Evolutionary conservation across 2,329 filamentous ascomycete genomes (phyloP), one percentile per base, ranked within the genome.

Genomic region (Fusarium metavorans): DNA sequence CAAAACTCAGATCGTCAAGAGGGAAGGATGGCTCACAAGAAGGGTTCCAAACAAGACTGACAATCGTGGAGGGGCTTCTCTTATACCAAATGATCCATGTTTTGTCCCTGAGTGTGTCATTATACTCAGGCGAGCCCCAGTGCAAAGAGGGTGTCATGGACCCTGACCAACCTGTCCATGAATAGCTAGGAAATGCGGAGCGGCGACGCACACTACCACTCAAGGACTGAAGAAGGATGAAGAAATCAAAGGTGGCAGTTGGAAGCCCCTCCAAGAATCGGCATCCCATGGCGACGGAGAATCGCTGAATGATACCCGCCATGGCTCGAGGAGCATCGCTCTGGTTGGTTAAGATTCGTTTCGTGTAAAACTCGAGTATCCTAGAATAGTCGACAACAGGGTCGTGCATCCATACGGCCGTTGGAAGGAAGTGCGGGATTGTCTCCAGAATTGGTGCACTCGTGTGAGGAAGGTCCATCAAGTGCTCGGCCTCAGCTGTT

Each of bases 1-100:
- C 14, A 13, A 23, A 32, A 5, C 5, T 3, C 23, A 32, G 39
- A 18, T 70, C 11, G 16, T 25, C 0, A 2, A 30, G 10, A 7
- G 56, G 64, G 6, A 61, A 54, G 1, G 18, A 45, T 7, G 68
- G 41, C 8, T 48, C 65, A 0, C n/a, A 58, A 23, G 37, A 34
- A 13, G 57, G 56, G 11, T 72, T 70, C 60, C 67, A 70, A 2
- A 74, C 60, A 4, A 43, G 45, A 41, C 48, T 70, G 0, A 30
- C 39, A 4, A 61, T 37, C 2, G 62, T 65, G 1, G 58, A 67
- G 0, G 65, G 54, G 11, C 35, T 73, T n/a, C 70, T 39, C 16
- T 57, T 73, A 6, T 71, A 64, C 72, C 72, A 74, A 2, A 73
- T 7, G 6, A 74, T 73, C 70, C 72, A 74, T 3, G 67, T 71